A percentile compares a stretch with the other conserved stretches of the same genome.
These are phyloP conservation scores for Aspergillus niger DNA, from an alignment of 2,329 filamentous ascomycete genomes.

Conservation along the genomic window DNA sequence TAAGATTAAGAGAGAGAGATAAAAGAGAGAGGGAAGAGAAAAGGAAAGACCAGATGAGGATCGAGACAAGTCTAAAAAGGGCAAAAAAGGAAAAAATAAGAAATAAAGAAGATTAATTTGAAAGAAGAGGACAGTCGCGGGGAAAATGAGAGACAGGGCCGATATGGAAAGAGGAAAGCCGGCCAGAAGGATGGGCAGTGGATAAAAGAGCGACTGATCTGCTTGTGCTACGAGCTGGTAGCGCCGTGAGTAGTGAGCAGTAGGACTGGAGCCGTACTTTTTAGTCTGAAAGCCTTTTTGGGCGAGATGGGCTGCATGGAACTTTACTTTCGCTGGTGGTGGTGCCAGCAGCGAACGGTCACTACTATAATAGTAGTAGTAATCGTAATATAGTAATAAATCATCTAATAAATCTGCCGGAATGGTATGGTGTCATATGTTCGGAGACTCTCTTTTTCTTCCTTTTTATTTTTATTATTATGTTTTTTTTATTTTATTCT, in stretches of 20 bases:
- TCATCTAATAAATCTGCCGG: constrained; percentile 12
- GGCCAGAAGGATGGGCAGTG: constrained; percentile 30
- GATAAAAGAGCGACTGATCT: constrained; percentile 42
- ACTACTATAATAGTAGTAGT: constrained; percentile 8
- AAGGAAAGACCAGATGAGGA: constrained; percentile 36
- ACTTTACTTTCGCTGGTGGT: constrained; percentile 10
- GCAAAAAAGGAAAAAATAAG: constrained; percentile 28
- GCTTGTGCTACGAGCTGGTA: constrained; percentile 36
- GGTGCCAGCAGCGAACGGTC: constrained; percentile 12
- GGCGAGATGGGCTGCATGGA: constrained; percentile 13
- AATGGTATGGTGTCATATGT: constrained; percentile 13
- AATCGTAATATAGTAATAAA: constrained; percentile 8
- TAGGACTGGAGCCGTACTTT: constrained; percentile 31
- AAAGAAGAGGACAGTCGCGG: constrained; percentile 30
- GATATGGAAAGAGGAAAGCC: constrained; percentile 31
- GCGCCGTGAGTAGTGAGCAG: constrained; percentile 31
- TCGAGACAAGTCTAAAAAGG: constrained; percentile 31
- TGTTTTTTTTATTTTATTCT: constrained; percentile 7
- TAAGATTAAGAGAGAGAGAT: constrained; percentile 18
- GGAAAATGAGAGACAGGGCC: constrained; percentile 39
- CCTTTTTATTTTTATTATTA: constrained; percentile 2
- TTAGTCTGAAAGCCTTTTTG: constrained; percentile 19
- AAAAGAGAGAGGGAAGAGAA: constrained; percentile 24
- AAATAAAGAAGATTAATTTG: constrained; percentile 34
- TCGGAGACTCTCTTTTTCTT: constrained; percentile 9